These are phyloP conservation scores for Yarrowia galli DNA, from an alignment of 1,139 yeast genomes.

Conservation along the genomic window DNA sequence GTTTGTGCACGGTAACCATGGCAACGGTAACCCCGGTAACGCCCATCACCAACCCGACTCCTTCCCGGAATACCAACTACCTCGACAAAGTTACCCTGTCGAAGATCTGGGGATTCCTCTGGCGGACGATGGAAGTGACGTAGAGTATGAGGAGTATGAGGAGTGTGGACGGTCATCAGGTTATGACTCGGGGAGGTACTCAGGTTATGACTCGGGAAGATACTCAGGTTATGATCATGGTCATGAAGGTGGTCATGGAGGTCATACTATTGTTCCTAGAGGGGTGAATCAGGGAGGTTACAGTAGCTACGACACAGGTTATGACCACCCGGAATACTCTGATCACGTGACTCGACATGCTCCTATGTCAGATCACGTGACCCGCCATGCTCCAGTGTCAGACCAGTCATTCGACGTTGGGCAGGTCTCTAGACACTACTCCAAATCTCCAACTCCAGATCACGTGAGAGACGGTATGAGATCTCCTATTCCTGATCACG, in stretches of 20 bases:
- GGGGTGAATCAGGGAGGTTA: too few species aligned
- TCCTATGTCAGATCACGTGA: neutral
- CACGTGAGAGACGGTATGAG: neutral
- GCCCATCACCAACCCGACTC: neutral
- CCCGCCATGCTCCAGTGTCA: too few species aligned
- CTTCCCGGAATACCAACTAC: constrained; percentile 11
- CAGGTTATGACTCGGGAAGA: too few species aligned
- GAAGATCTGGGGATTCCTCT: constrained; percentile 4
- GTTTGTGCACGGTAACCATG: neutral
- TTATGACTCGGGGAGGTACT: neutral
- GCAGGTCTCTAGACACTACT: too few species aligned
- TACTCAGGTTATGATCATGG: constrained; percentile 6
- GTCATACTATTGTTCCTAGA: too few species aligned
- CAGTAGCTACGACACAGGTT: neutral
- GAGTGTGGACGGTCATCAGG: neutral
- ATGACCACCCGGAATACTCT: neutral
- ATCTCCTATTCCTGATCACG: neutral
- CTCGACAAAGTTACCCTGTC: constrained; percentile 16
- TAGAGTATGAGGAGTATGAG: neutral
- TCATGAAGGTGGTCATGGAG: too few species aligned
- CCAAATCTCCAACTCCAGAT: neutral
- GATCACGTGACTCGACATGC: constrained; percentile 14
- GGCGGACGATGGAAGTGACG: constrained; percentile 10
- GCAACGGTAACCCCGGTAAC: too few species aligned
- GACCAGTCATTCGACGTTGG: too few species aligned